Conservation (phyloP, 352 stramenopile genomes). For the Phytophthora quininea region DNA sequence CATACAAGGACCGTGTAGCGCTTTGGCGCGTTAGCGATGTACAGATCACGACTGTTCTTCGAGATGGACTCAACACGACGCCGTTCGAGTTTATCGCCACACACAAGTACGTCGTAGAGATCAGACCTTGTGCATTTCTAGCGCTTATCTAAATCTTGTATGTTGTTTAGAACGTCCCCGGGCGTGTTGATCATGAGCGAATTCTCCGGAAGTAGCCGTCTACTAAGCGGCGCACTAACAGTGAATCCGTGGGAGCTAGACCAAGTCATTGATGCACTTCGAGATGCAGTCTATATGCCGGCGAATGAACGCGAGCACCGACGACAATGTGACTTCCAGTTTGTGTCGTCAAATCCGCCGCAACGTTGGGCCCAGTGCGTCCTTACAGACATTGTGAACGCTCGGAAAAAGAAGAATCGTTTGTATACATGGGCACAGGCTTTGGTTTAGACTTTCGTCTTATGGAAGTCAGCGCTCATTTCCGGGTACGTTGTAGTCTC, state of each 20-base stretch:
- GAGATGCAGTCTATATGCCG: constrained; percentile 78
- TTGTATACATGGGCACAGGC: constrained; percentile 91
- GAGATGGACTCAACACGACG: constrained; percentile 79
- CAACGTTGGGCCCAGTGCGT: constrained; percentile 78
- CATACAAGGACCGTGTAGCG: constrained; percentile 71
- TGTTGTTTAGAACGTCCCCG: constrained; percentile 47
- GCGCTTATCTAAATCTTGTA: not conserved
- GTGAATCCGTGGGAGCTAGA: constrained; percentile 98
- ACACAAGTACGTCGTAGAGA: constrained; percentile 53
- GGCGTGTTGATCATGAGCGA: constrained; percentile 97
- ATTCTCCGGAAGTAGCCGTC: constrained; percentile 95
- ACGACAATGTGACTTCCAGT: constrained; percentile 80
- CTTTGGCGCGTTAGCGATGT: constrained; percentile 81
- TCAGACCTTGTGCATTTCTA: not conserved
- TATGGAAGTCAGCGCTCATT: constrained; percentile 94
- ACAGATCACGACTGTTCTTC: constrained; percentile 77
- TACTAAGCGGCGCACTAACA: constrained; percentile 95
- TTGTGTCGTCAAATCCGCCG: constrained; percentile 71
- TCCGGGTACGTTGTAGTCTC: constrained; percentile 70
- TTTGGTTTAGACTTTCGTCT: constrained; percentile 96
- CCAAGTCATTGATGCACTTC: constrained; percentile 73
- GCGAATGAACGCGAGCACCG: constrained; percentile 73
- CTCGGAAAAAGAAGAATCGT: constrained; percentile 80
- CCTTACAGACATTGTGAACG: constrained; percentile 78
- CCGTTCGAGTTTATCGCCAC: constrained; percentile 87